Base-by-base conservation (phyloP, 2,329 filamentous ascomycete species). In the Xylaria digitata region DNA sequence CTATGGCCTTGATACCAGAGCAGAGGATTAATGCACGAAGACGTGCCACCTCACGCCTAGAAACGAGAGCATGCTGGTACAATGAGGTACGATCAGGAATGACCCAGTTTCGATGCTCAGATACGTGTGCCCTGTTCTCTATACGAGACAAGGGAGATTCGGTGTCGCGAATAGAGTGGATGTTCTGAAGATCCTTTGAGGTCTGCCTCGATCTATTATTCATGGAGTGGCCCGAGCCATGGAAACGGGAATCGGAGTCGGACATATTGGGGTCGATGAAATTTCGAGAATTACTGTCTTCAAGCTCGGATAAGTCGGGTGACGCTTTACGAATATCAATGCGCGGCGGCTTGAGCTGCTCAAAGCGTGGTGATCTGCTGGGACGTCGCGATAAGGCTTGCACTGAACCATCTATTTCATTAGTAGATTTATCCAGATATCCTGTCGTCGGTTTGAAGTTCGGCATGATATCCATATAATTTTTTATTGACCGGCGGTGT, bases 1-100 rank as follows among this genome's bases (percentile, higher is more conserved):
- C 92, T 74, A 89, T 89, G 0, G 95, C 94, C 80, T 96, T 97
- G 75, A 97, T 90, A n/a, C 94, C 94, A 0, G 93, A 93, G 69
- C 90, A 92, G 23, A 97, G 83, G 46, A 97, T 87, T 8, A 96
- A 83, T 0, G 93, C 87, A 64, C 89, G 87, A 2, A 94, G 85
- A n/a, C 93, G 89, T 17, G 92, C 91, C 60, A 97, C 86, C 72
- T 97, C 95, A n/a, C 87, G 87, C 72, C 86, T 88, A 9, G 85
- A 89, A 34, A 92, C 78, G 11, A 76, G 78, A n/a, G 75, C 75
- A 50, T 77, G 80, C 19, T 80, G 78, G 6, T 77, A 75, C 3
- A 79, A 75, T 3, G 76, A 72, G 34, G 73, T 77, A 58, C 80
- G 80, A 59, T 85, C 81, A 1, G 82, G 82, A 37, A 87, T 84